Evolutionary conservation across 2,329 filamentous ascomycete genomes (phyloP), one percentile per base, ranked within the genome.

Genomic region (Didymella sp.): DNA sequence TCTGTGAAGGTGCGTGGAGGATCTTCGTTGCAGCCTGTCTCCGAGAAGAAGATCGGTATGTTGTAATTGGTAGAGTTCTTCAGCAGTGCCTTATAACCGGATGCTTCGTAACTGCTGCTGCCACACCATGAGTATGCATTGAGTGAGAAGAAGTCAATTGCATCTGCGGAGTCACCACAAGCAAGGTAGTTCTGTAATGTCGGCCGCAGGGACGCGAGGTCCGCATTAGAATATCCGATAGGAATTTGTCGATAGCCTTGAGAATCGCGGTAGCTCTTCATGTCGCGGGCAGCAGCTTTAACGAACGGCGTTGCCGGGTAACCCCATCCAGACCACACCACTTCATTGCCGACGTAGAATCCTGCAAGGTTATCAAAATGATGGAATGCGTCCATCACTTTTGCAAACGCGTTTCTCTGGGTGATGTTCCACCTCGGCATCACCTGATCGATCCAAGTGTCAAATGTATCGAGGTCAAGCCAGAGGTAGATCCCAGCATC

Each of bases 261-360:
- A 50, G 80, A 78, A 68, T 91, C 84, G 56, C 91, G 85, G 78
- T 96, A 92, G 6, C 87, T 86, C 79, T 96, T 96, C 80, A 96
- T 82, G 74, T 96, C 92, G 59, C 89, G 86, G 42, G 87, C 85
- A 25, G 91, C 90, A 46, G 91, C 89, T 76, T 96, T 92, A 78
- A 96, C 87, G 73, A 88, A 96, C 2, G 92, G 91, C 81, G 38
- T 58, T 65, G 73, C 76, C 69, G 42, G 37, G 88, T 89, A 68
- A 96, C 72, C 40, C n/a, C n/a, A n/a, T n/a, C n/a, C n/a, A n/a
- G n/a, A n/a, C n/a, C n/a, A n/a, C n/a, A n/a, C n/a, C n/a, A 95
- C 89, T 75, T 96, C 92, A 71, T 96, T 96, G 62, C 92, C 93
- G 57, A 96, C 84, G 68, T 96, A 94, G 75, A 95, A 90, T 6